phyloP scores from a whole-genome alignment of 257 asterid species.

The Nicotiana obtusifolia region DNA sequence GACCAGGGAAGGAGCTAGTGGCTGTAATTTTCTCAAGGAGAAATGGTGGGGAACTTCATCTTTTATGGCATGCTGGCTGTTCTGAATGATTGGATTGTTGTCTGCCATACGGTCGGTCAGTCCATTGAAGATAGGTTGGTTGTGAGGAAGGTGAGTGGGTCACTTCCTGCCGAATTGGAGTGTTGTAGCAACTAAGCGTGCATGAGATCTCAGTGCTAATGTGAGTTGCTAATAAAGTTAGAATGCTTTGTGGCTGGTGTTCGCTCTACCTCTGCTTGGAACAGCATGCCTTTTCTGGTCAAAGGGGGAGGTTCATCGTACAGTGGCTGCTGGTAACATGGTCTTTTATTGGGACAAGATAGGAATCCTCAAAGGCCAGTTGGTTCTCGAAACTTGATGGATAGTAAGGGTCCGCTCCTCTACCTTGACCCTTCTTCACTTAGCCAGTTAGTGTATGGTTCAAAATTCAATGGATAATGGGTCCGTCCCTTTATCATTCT shows the following conservation, averaged over 20 bases:
- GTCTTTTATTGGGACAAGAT: too few relatives aligned
- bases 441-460: not conserved
- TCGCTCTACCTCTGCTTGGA: slow-evolving; percentile 6
- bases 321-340: not conserved
- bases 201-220: not conserved
- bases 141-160: not conserved
- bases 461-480: not conserved
- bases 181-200: not conserved
- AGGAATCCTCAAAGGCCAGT: too few relatives aligned
- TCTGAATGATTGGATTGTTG: slow-evolving; percentile 4
- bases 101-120: slow-evolving; percentile 2
- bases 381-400: too few relatives aligned
- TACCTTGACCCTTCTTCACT: too few relatives aligned
- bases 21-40: not conserved
- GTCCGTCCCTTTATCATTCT: not conserved
- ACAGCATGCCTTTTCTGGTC: not conserved
- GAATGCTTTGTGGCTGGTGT: not conserved
- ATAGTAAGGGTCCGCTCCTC: too few relatives aligned
- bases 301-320: not conserved
- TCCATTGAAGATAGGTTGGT: slow-evolving; percentile 4
- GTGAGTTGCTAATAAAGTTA: not conserved
- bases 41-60: slow-evolving; percentile 3
- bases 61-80: slow-evolving; percentile 6
- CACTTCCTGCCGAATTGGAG: not conserved
- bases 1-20: slow-evolving; percentile 10